Conservation (phyloP, 1,284 basidiomycete genomes). For the Termitomyces sp. region DNA sequence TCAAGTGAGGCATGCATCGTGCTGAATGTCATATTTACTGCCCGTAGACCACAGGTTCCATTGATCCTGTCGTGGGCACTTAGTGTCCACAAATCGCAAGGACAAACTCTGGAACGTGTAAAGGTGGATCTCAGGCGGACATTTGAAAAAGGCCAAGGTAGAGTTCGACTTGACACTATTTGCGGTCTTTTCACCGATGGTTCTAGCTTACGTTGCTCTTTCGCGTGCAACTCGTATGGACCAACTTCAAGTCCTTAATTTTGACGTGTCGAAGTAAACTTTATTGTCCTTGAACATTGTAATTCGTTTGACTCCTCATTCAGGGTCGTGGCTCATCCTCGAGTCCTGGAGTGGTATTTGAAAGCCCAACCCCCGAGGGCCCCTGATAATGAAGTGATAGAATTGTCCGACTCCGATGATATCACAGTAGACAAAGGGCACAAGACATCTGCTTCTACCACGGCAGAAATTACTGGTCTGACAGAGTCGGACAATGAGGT, state of each 20-base stretch:
- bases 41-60: slow-evolving; percentile 48
- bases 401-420: slow-evolving; percentile 16
- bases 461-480: slow-evolving; percentile 9
- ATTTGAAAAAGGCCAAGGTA: slow-evolving; percentile 82
- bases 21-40: background rate
- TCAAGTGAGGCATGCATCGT: slow-evolving; percentile 34
- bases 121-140: slow-evolving; percentile 59
- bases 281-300: background rate
- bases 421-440: background rate
- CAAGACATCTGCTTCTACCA: background rate
- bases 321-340: slow-evolving; percentile 41
- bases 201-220: slow-evolving; percentile 85
- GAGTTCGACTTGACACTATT: slow-evolving; percentile 2
- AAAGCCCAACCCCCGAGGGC: background rate
- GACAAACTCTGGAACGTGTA: slow-evolving; percentile 77
- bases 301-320: background rate
- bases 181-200: background rate
- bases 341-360: slow-evolving; percentile 35
- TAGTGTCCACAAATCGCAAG: slow-evolving; percentile 85
- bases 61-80: slow-evolving; percentile 79
- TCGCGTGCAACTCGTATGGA: slow-evolving; percentile 86
- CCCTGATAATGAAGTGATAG: slow-evolving; percentile 7
- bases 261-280: slow-evolving; percentile 65
- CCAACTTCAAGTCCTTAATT: slow-evolving; percentile 80
- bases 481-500: slow-evolving; percentile 19